These are phyloP conservation scores for Melastoma candidum DNA, from an alignment of 441 rosid genomes.

Conservation along the genomic window DNA sequence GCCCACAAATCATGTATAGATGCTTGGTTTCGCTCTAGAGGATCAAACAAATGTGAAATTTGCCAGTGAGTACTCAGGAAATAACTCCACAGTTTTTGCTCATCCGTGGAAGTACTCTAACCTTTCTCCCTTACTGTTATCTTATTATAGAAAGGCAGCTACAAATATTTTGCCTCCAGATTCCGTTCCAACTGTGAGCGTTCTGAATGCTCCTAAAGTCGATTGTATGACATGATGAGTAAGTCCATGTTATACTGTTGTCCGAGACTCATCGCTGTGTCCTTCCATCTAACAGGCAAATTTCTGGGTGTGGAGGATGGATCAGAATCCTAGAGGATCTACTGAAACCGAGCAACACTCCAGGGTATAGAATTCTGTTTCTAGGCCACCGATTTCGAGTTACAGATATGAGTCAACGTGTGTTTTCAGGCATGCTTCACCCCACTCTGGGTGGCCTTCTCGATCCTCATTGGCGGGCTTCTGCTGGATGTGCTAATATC, in stretches of 20 bases:
- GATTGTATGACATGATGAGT: too few relatives aligned
- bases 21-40: conserved; percentile 75
- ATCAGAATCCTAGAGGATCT: conserved; percentile 42
- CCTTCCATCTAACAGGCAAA: conserved; percentile 33
- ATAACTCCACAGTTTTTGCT: background rate
- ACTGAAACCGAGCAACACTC: conserved; percentile 32
- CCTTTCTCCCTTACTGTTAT: too few relatives aligned
- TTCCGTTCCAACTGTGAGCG: conserved; percentile 43
- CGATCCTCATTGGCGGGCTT: conserved; percentile 77
- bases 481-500: conserved; percentile 81
- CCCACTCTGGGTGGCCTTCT: conserved; percentile 89
- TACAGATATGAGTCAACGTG: too few relatives aligned
- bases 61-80: conserved; percentile 52
- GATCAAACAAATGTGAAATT: conserved; percentile 86
- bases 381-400: too few relatives aligned
- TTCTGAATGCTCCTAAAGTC: too few relatives aligned
- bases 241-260: too few relatives aligned
- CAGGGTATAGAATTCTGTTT: conserved; percentile 32
- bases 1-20: conserved; percentile 73
- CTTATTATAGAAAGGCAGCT: conserved; percentile 22
- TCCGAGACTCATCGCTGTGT: conserved; percentile 2
- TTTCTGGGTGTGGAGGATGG: conserved; percentile 79
- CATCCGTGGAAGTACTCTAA: too few relatives aligned
- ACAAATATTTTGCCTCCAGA: conserved; percentile 61
- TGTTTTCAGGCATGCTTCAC: conserved; percentile 57